Evolutionary conservation across 345 rosid genomes (phyloP).

Genomic region (Populus euphratica): DNA sequence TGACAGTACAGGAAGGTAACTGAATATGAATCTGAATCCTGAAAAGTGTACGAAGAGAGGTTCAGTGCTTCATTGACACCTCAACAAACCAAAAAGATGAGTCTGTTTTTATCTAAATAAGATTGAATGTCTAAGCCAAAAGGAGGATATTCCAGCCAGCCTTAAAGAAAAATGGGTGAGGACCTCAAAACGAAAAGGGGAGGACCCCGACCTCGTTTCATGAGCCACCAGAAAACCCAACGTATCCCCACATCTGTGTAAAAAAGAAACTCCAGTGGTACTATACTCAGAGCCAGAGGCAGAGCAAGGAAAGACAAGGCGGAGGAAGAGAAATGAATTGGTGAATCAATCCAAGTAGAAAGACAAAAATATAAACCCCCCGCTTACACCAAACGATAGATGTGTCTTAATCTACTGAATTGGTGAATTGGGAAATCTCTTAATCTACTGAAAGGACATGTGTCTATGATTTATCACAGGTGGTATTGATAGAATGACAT

Average conservation of each 20-base stretch:
- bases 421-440: neutral
- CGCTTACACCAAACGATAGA: neutral
- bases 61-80: slow-evolving; percentile 30
- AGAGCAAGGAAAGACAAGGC: neutral
- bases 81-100: slow-evolving; percentile 15
- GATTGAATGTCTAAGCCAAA: slow-evolving; percentile 32
- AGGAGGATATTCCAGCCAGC: slow-evolving; percentile 17
- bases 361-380: neutral
- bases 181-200: slow-evolving; percentile 33
- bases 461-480: neutral
- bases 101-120: slow-evolving; percentile 5
- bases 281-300: neutral
- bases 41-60: slow-evolving; percentile 26
- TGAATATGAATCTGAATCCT: slow-evolving; percentile 23
- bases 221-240: slow-evolving; percentile 29
- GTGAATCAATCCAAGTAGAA: neutral
- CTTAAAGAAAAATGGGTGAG: slow-evolving; percentile 14
- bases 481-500: neutral
- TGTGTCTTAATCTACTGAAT: neutral
- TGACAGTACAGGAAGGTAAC: slow-evolving; percentile 3
- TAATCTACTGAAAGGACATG: neutral
- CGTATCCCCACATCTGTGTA: neutral
- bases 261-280: neutral
- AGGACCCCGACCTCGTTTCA: slow-evolving; percentile 38
- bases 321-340: neutral